Percentiles rank a stretch among this genome's conserved stretches.
phyloP scores from a whole-genome alignment of 2,329 filamentous ascomycete species.

The Fusarium papillatum region DNA sequence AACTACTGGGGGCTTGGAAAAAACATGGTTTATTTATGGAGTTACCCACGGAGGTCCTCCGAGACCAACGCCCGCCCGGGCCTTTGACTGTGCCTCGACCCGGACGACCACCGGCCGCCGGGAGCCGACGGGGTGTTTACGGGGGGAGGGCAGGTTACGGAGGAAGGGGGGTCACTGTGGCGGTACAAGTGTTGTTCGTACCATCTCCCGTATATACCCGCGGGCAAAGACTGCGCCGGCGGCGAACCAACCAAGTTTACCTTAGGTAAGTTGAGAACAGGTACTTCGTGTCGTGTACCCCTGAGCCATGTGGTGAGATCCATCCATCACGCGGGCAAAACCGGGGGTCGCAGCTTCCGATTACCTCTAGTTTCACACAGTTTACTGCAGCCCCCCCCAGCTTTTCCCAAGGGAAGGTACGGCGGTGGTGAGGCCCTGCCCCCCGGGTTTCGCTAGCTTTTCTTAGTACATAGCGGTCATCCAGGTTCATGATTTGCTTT shows the following conservation, averaged over 20 bases:
- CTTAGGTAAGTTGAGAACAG: not conserved
- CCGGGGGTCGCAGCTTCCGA: constrained; percentile 39
- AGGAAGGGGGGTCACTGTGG: constrained; percentile 3
- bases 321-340: constrained; percentile 41
- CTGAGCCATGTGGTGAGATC: constrained; percentile 1
- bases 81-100: constrained; percentile 7
- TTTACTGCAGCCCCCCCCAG: constrained; percentile 24
- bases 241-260: constrained; percentile 13
- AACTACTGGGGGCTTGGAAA: not conserved
- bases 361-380: constrained; percentile 25
- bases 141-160: constrained; percentile 14
- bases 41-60: constrained; percentile 31
- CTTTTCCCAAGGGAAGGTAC: constrained; percentile 23
- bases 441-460: constrained; percentile 8
- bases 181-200: not conserved
- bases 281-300: constrained; percentile 13
- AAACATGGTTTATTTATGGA: constrained; percentile 11
- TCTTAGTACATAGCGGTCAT: not conserved
- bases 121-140: constrained; percentile 29
- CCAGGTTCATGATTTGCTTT: constrained; percentile 5
- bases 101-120: constrained; percentile 23
- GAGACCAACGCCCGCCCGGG: constrained; percentile 24
- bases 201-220: constrained; percentile 14
- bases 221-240: not conserved
- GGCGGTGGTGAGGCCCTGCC: constrained; percentile 11